Evolutionary conservation across 2,329 filamentous ascomycete species (phyloP).

Genomic region (Teratosphaeria epicoccoides): DNA sequence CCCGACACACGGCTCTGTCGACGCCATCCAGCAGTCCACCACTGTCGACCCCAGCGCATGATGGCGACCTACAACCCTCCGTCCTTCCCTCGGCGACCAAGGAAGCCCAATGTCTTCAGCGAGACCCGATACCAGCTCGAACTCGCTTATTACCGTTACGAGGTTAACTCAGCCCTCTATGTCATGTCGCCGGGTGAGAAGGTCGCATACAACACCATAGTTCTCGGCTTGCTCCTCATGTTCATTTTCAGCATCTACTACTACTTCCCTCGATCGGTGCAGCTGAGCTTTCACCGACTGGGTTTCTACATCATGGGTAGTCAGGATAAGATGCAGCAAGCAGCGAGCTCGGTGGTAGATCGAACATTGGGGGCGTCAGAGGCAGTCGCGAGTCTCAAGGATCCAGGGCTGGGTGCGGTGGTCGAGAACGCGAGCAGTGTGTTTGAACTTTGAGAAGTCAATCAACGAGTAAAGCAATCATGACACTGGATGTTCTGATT

Average conservation of each 20-base stretch:
- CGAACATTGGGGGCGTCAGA: not conserved
- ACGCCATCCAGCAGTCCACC: not conserved
- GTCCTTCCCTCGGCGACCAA: conserved; percentile 14
- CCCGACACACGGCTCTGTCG: not conserved
- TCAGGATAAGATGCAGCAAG: not conserved
- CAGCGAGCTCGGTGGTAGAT: not conserved
- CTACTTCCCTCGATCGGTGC: conserved; percentile 10
- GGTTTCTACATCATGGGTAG: conserved; percentile 14
- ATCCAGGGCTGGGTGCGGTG: not conserved
- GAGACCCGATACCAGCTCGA: conserved; percentile 14
- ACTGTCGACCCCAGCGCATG: not conserved
- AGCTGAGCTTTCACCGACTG: conserved; percentile 8
- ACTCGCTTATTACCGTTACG: conserved; percentile 19
- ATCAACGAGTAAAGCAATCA: not conserved
- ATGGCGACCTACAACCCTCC: conserved; percentile 20
- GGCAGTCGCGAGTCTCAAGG: not conserved
- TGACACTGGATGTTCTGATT: not conserved
- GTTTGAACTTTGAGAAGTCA: not conserved
- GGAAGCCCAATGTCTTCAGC: conserved; percentile 10
- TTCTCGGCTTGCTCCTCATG: conserved; percentile 11
- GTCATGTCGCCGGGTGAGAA: conserved; percentile 22
- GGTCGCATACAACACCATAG: conserved; percentile 17
- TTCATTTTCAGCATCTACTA: conserved; percentile 13
- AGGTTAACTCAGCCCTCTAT: conserved; percentile 19
- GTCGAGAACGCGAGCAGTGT: not conserved